phyloP scores from a whole-genome alignment of 495 filamentous ascomycete species.

The Staphylotrichum longicolle region DNA sequence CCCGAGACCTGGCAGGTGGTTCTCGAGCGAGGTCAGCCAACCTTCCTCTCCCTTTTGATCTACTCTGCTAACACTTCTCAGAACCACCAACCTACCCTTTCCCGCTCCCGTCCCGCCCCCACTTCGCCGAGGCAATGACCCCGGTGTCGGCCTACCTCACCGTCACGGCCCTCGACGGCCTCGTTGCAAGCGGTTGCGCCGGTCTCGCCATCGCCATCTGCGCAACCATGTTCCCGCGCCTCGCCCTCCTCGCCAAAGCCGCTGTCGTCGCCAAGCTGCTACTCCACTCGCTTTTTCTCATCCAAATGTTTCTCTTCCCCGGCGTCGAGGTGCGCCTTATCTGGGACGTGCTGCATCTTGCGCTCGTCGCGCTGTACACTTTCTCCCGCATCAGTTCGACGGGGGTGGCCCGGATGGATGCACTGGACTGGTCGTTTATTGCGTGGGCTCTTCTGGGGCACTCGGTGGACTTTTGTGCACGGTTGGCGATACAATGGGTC shows the following conservation, averaged over 20 bases:
- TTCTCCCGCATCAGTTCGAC: background rate
- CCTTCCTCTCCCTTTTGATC: too few relatives aligned
- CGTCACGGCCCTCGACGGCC: constrained; percentile 29
- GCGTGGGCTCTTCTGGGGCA: constrained; percentile 26
- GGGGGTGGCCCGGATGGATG: background rate
- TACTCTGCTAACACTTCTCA: background rate
- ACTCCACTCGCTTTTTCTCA: constrained; percentile 23
- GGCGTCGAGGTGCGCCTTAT: constrained; percentile 22
- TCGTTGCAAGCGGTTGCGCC: constrained; percentile 25
- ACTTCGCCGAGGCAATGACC: constrained; percentile 21
- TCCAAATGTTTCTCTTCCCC: constrained; percentile 26
- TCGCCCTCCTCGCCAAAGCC: constrained; percentile 18
- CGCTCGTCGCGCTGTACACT: constrained; percentile 21
- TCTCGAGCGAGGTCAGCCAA: constrained; percentile 20
- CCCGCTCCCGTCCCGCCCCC: constrained; percentile 20
- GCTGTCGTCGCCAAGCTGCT: constrained; percentile 21
- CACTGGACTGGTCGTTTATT: constrained; percentile 27
- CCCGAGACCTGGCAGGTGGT: constrained; percentile 27
- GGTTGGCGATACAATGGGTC: constrained; percentile 16
- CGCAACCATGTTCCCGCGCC: constrained; percentile 19
- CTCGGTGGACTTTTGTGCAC: constrained; percentile 15
- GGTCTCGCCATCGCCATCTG: constrained; percentile 26
- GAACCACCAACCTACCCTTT: constrained; percentile 17
- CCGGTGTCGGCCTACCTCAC: constrained; percentile 22
- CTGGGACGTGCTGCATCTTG: constrained; percentile 26